Evolutionary conservation across 371 early-diverging fungal genomes (phyloP).

Genomic region (Mucor velutinosus): DNA sequence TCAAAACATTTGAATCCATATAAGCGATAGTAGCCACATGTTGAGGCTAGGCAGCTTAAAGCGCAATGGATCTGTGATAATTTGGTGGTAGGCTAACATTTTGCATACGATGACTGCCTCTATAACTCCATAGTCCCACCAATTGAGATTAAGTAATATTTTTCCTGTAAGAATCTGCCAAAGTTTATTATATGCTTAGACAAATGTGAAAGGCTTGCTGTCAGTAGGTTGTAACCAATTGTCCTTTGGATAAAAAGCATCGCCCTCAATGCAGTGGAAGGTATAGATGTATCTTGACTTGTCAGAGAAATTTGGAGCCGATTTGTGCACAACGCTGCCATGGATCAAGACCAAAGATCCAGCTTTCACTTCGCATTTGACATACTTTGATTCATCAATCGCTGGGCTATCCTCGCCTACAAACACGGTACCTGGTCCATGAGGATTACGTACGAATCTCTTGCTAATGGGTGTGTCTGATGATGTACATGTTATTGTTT

Average conservation of each 20-base stretch:
- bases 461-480: slow-evolving; percentile 65
- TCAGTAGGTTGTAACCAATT: slow-evolving; percentile 62
- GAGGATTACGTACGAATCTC: slow-evolving; percentile 72
- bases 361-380: slow-evolving; percentile 42
- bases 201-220: slow-evolving; percentile 12
- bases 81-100: not conserved
- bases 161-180: too few relatives aligned
- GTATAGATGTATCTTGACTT: slow-evolving; percentile 90
- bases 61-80: not conserved
- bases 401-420: slow-evolving; percentile 45
- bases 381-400: slow-evolving; percentile 43
- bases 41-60: too few relatives aligned
- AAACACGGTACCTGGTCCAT: slow-evolving; percentile 60
- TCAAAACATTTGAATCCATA: not conserved
- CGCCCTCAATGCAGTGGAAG: slow-evolving; percentile 90
- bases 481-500: not conserved
- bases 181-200: slow-evolving; percentile 1
- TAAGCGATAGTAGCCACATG: too few relatives aligned
- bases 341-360: slow-evolving; percentile 86
- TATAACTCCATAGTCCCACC: too few relatives aligned
- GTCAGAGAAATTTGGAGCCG: slow-evolving; percentile 75
- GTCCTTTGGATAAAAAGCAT: slow-evolving; percentile 59
- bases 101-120: too few relatives aligned
- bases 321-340: slow-evolving; percentile 87
- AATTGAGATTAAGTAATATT: too few relatives aligned